Conservation (phyloP, 108 stramenopile genomes). For the Nannochloropsis oceanica region DNA sequence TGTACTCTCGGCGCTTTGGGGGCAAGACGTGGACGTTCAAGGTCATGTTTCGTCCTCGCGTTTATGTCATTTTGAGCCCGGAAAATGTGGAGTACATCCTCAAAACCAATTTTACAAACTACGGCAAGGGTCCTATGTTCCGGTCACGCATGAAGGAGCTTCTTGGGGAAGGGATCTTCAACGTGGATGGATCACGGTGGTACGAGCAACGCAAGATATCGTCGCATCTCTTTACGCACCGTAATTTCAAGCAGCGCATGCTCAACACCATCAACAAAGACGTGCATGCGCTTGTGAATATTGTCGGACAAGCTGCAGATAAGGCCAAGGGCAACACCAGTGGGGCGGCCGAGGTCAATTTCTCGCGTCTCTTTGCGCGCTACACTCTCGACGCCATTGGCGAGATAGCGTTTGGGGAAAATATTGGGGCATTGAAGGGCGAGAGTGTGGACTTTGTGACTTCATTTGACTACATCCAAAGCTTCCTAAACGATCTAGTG, state of each 20-base stretch:
- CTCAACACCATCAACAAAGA: neutral
- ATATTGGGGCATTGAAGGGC: constrained; percentile 9
- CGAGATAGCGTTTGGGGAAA: constrained; percentile 41
- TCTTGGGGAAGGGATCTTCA: constrained; percentile 45
- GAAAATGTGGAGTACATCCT: constrained; percentile 36
- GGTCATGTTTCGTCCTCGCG: neutral
- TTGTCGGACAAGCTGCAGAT: neutral
- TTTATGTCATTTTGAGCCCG: neutral
- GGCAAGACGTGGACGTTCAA: neutral
- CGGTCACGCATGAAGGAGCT: neutral
- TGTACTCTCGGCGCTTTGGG: neutral
- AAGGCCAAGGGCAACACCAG: neutral
- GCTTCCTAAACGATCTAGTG: neutral
- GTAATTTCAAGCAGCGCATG: neutral
- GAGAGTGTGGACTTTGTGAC: constrained; percentile 25
- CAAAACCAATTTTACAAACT: constrained; percentile 37
- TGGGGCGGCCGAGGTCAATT: neutral
- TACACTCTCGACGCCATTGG: constrained; percentile 13
- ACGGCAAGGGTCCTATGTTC: constrained; percentile 34
- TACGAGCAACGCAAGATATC: constrained; percentile 42
- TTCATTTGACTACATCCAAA: constrained; percentile 36
- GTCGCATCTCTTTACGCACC: constrained; percentile 26
- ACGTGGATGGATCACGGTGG: constrained; percentile 39
- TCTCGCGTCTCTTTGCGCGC: neutral
- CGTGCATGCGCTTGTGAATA: neutral